These are phyloP conservation scores for Dendrobium nobile DNA, from an alignment of 106 monocot species.

Conservation along the genomic window DNA sequence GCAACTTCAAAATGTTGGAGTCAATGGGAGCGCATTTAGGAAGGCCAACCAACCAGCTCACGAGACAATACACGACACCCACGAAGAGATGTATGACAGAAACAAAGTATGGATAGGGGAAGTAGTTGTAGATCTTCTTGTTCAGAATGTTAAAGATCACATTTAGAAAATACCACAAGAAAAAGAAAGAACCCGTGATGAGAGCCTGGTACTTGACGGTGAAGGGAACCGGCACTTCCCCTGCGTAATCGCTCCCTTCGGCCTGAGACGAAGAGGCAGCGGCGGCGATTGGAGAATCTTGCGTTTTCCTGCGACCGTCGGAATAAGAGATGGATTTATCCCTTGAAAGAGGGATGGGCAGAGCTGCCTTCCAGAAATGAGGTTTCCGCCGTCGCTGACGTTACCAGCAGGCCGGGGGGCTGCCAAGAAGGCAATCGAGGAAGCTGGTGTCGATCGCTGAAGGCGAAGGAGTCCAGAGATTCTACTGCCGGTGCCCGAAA, in stretches of 20 bases:
- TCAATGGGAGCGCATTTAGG: slow-evolving; percentile 95
- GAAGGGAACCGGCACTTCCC: slow-evolving; percentile 43
- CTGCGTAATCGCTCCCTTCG: slow-evolving; percentile 75
- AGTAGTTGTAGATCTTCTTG: slow-evolving; percentile 99
- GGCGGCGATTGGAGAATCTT: slow-evolving; percentile 14
- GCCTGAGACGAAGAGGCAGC: slow-evolving; percentile 57
- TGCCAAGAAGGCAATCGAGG: background rate
- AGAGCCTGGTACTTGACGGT: slow-evolving; percentile 69
- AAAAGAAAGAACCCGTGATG: slow-evolving; percentile 98
- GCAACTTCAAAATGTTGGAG: slow-evolving; percentile 68
- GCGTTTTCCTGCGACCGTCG: background rate
- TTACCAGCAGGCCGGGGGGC: slow-evolving; percentile 2
- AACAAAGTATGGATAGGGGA: slow-evolving; percentile 97
- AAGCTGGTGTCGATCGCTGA: slow-evolving; percentile 12
- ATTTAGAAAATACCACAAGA: slow-evolving; percentile 98
- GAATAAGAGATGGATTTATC: background rate
- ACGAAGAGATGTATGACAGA: slow-evolving; percentile 80
- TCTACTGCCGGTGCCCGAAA: slow-evolving; percentile 37
- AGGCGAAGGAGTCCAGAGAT: slow-evolving; percentile 42
- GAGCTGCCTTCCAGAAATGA: slow-evolving; percentile 55
- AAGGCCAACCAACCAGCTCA: slow-evolving; percentile 83
- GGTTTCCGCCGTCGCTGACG: slow-evolving; percentile 40
- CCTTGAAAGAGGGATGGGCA: slow-evolving; percentile 37
- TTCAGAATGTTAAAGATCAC: slow-evolving; percentile 99
- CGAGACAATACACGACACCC: slow-evolving; percentile 81